A percentile compares a stretch with the other conserved stretches of the same genome.
Evolutionary conservation across 148 eudicot genomes (phyloP).

Genomic region (Arbutus unedo): DNA sequence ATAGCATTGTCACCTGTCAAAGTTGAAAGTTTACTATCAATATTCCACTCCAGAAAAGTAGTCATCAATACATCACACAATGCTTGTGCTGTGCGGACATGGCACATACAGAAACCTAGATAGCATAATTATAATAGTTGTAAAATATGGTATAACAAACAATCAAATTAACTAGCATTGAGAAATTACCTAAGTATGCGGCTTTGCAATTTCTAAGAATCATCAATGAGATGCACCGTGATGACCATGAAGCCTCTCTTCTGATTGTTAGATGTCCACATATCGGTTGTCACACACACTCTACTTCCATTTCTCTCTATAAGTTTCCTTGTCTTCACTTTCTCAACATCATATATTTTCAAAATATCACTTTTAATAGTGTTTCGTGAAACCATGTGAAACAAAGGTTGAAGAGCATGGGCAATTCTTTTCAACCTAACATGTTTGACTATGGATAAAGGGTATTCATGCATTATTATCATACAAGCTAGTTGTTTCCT

Average conservation of each 20-base stretch:
- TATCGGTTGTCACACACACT: constrained; percentile 18
- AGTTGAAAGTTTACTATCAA: not conserved
- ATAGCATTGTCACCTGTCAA: not conserved
- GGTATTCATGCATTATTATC: not conserved
- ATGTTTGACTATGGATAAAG: not conserved
- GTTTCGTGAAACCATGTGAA: too few relatives aligned
- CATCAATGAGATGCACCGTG: constrained; percentile 11
- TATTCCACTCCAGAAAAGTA: not conserved
- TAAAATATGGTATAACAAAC: not conserved
- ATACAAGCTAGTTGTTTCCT: not conserved
- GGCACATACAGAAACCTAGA: constrained; percentile 28
- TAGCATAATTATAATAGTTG: not conserved
- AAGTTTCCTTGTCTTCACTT: not conserved
- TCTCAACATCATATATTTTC: too few relatives aligned
- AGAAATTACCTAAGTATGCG: too few relatives aligned
- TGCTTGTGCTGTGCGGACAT: constrained; percentile 14
- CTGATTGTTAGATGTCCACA: constrained; percentile 23
- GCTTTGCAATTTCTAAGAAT: too few relatives aligned
- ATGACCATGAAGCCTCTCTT: constrained; percentile 26
- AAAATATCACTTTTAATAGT: too few relatives aligned
- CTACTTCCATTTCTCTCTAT: not conserved
- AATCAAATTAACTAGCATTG: not conserved
- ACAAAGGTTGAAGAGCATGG: too few relatives aligned
- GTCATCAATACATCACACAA: constrained; percentile 13
- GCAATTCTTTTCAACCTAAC: not conserved